phyloP scores from a whole-genome alignment of 345 rosid species.

The Aquilaria yunnanensis region DNA sequence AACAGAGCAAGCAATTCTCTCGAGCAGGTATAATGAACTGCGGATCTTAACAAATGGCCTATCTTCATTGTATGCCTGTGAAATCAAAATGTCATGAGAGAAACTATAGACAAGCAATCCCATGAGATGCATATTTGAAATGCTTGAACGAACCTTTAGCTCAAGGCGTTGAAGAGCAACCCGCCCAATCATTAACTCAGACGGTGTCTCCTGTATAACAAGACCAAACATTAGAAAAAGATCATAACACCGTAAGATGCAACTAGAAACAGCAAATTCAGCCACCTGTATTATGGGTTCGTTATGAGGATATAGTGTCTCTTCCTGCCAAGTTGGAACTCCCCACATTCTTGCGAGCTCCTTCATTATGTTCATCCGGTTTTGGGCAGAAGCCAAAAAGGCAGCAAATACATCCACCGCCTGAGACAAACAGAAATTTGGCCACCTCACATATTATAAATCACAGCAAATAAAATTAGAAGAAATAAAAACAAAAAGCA shows the following conservation, averaged over 20 bases:
- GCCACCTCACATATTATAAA: slow-evolving; percentile 7
- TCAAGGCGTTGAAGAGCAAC: slow-evolving; percentile 47
- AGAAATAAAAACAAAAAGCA: neutral
- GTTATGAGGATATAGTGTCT: slow-evolving; percentile 34
- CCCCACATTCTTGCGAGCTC: slow-evolving; percentile 61
- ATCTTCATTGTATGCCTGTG: slow-evolving; percentile 46
- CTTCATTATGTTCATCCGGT: slow-evolving; percentile 40
- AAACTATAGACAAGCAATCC: slow-evolving; percentile 14
- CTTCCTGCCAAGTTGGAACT: slow-evolving; percentile 38
- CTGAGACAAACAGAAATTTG: slow-evolving; percentile 26
- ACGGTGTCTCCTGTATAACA: slow-evolving; percentile 40
- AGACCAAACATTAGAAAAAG: slow-evolving; percentile 8
- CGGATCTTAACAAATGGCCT: slow-evolving; percentile 61
- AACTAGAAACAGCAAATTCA: neutral
- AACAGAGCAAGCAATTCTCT: slow-evolving; percentile 79
- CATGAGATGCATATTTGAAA: slow-evolving; percentile 13
- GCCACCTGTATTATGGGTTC: slow-evolving; percentile 80
- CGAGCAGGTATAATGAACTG: slow-evolving; percentile 67
- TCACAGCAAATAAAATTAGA: slow-evolving; percentile 1
- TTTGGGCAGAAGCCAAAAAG: slow-evolving; percentile 44
- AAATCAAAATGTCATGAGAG: slow-evolving; percentile 16
- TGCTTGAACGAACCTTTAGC: slow-evolving; percentile 38
- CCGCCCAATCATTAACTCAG: slow-evolving; percentile 64
- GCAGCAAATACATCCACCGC: slow-evolving; percentile 79
- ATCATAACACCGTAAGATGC: slow-evolving; percentile 5